Evolutionary conservation across 345 rosid genomes (phyloP).

Genomic region (Diplotaxis tenuifolia): DNA sequence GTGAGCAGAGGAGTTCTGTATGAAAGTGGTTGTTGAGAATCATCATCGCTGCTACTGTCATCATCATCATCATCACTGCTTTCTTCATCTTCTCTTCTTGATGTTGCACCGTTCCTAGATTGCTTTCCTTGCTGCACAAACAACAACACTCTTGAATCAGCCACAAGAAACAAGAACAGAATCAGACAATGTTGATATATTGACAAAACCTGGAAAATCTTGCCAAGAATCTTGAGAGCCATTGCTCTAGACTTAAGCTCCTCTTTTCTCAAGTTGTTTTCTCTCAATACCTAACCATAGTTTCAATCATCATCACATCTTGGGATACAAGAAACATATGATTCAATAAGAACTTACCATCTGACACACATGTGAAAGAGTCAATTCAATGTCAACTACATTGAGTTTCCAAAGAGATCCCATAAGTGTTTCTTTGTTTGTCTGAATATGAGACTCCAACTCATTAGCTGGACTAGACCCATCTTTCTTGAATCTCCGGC

Average conservation of each 20-base stretch:
- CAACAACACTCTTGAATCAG: slow-evolving; percentile 17
- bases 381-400: slow-evolving; percentile 86
- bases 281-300: slow-evolving; percentile 60
- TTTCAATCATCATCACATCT: neutral
- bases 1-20: slow-evolving; percentile 83
- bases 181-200: neutral
- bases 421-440: slow-evolving; percentile 72
- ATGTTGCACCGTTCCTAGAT: slow-evolving; percentile 49
- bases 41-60: slow-evolving; percentile 65
- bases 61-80: slow-evolving; percentile 68
- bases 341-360: slow-evolving; percentile 50
- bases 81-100: slow-evolving; percentile 59
- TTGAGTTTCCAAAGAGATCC: slow-evolving; percentile 86
- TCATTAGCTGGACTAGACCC: slow-evolving; percentile 57
- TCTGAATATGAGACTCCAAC: slow-evolving; percentile 64
- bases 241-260: slow-evolving; percentile 70
- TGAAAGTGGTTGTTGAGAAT: slow-evolving; percentile 58
- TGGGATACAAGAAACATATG: neutral
- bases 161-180: neutral
- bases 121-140: slow-evolving; percentile 54
- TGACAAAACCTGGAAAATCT: slow-evolving; percentile 68
- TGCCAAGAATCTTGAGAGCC: slow-evolving; percentile 79
- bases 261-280: slow-evolving; percentile 60
- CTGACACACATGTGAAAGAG: slow-evolving; percentile 77
- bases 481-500: slow-evolving; percentile 56